Base-by-base conservation (phyloP, 441 rosid genomes). In the Erodium trifolium region DNA sequence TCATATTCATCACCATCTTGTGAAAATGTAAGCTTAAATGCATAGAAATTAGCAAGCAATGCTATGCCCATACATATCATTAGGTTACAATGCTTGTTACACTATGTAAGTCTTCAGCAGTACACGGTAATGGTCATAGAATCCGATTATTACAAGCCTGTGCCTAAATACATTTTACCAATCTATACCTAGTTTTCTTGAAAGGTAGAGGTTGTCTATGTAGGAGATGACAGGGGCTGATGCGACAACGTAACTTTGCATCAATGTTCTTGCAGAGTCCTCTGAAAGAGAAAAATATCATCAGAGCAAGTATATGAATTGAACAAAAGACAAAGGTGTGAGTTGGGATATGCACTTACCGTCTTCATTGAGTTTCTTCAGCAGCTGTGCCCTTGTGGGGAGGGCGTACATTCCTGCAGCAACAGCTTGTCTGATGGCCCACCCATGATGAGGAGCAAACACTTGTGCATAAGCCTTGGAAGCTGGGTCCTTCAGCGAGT, bases 401-500 rank as follows among this genome's bases (percentile, higher is more conserved):
- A 91, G 95, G 69, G 92, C 93, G 69, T 88, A 93, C 97, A 93
- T 91, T 70, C 98, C 97, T 7, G 95, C 84, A 72, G 86, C 85
- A 75, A 93, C 98, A 77, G 93, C 95, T 79, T 86, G 87, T 74
- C 96, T 82, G 67, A 93, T 88, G 66, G 87, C 90, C 98, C 97
- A 91, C 13, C 96, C 98, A 72, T 91, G 98, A 78, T 93, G 92
- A 7, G 96, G 93, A 72, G 93, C 93, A 77, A 93, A 85, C 72
- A 91, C 98, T 82, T 91, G 88, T 41, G 87, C 88, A 75, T 93
- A 93, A 64, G 97, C 92, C 82, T 84, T 89, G 12, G 97, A 83
- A 66, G 96, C 99, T 43, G 97, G 88, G 76, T 83, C 91, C 77
- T 79, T 88, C 65, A 93, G 74, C 31, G 96, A 93, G 70, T 86